A percentile compares a stretch with the other conserved stretches of the same genome.
These are phyloP conservation scores for Taphrina sp. DNA, from an alignment of 1,139 yeast species.

Conservation along the genomic window DNA sequence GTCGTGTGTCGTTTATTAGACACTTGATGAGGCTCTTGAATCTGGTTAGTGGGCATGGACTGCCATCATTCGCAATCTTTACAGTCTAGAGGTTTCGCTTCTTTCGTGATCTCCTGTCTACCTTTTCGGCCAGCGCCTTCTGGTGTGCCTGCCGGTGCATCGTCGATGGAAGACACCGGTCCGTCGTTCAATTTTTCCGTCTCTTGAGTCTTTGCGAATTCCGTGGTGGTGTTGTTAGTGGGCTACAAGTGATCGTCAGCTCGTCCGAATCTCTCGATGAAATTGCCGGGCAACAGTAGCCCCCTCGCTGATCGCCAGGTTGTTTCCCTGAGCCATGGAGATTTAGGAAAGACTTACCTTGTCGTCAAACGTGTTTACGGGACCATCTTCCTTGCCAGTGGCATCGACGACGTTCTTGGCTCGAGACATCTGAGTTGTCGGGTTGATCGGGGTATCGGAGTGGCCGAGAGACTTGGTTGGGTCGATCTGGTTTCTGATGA, in stretches of 20 bases:
- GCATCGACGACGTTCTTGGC: constrained; percentile 22
- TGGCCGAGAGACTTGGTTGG: constrained; percentile 54
- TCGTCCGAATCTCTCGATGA: too few species aligned
- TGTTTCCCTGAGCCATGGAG: too few species aligned
- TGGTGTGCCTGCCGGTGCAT: constrained; percentile 16
- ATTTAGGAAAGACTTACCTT: constrained; percentile 5
- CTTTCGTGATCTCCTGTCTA: constrained; percentile 14
- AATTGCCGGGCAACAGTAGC: too few species aligned
- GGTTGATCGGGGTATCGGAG: constrained; percentile 41
- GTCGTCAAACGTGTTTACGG: constrained; percentile 22
- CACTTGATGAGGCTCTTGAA: too few species aligned
- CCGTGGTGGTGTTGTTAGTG: constrained; percentile 18
- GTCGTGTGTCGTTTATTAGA: too few species aligned
- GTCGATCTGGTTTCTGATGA: constrained; percentile 52
- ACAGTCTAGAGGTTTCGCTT: constrained; percentile 16
- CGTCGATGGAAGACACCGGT: constrained; percentile 15
- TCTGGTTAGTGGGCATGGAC: too few species aligned
- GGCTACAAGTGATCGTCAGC: too few species aligned
- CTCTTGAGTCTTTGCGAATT: constrained; percentile 17
- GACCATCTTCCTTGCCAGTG: constrained; percentile 21
- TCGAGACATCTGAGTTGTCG: constrained; percentile 2
- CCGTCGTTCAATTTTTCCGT: constrained; percentile 23
- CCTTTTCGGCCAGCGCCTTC: constrained; percentile 22
- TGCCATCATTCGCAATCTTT: constrained; percentile 9
- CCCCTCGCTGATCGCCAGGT: too few species aligned